A percentile compares a stretch with the other conserved stretches of the same genome.
These are phyloP conservation scores for Candida oleophila DNA, from an alignment of 805 yeast species.

Conservation along the genomic window DNA sequence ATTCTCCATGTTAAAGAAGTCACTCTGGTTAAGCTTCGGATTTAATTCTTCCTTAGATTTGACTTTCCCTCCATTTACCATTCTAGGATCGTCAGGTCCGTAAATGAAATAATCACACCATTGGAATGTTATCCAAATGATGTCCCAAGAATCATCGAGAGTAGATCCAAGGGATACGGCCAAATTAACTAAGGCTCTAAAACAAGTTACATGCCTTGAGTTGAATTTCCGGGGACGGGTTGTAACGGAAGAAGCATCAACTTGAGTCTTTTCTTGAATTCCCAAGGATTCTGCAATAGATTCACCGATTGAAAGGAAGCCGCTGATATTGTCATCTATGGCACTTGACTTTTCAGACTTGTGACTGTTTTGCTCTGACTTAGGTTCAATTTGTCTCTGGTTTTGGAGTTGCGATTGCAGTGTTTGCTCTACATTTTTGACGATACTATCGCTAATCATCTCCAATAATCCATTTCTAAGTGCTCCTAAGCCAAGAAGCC, in stretches of 20 bases:
- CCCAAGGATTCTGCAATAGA: constrained; percentile 49
- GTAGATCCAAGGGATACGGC: constrained; percentile 82
- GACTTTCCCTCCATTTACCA: constrained; percentile 18
- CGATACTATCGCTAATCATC: constrained; percentile 13
- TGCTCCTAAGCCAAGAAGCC: constrained; percentile 57
- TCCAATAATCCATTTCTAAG: constrained; percentile 53
- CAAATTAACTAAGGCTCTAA: constrained; percentile 74
- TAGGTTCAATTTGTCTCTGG: background rate
- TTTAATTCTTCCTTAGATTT: constrained; percentile 25
- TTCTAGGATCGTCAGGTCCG: constrained; percentile 44
- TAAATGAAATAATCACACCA: constrained; percentile 75
- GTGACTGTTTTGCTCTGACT: background rate
- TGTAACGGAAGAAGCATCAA: constrained; percentile 10
- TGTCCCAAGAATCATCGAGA: constrained; percentile 65
- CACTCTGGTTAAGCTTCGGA: constrained; percentile 43
- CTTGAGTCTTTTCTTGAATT: constrained; percentile 8
- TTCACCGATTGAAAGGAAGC: constrained; percentile 45
- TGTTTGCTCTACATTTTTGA: constrained; percentile 15
- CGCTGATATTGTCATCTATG: background rate
- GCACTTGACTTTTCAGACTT: background rate
- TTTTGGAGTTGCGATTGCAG: background rate
- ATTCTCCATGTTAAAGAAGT: constrained; percentile 50
- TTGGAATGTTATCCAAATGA: constrained; percentile 60
- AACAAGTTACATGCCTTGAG: constrained; percentile 69
- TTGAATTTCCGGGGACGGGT: constrained; percentile 44